A percentile compares a stretch with the other conserved stretches of the same genome.
phyloP scores from a whole-genome alignment of 2,329 filamentous ascomycete species.

The Colletotrichum agaves region DNA sequence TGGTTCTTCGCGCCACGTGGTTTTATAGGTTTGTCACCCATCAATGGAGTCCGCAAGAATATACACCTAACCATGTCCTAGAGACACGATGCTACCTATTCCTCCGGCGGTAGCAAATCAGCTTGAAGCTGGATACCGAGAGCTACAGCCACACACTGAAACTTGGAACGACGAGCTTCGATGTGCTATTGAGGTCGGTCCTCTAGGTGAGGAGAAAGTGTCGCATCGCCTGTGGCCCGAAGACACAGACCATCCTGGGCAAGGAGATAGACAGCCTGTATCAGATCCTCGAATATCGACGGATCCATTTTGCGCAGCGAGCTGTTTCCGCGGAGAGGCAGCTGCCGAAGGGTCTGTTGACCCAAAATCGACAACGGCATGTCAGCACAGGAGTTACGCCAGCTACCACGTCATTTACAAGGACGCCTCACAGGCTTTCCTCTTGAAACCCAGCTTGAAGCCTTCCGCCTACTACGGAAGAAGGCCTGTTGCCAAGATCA shows the following conservation, averaged over 20 bases:
- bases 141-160: slow-evolving; percentile 87
- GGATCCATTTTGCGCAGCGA: slow-evolving; percentile 68
- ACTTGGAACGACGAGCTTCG: slow-evolving; percentile 93
- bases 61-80: slow-evolving; percentile 39
- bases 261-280: slow-evolving; percentile 46
- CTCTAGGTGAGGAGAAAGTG: slow-evolving; percentile 91
- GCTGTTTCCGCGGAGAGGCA: slow-evolving; percentile 69
- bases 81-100: slow-evolving; percentile 90
- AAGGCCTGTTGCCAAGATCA: slow-evolving; percentile 83
- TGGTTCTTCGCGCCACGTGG: slow-evolving; percentile 90
- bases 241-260: slow-evolving; percentile 48
- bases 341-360: slow-evolving; percentile 64
- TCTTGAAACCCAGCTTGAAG: slow-evolving; percentile 85
- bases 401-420: slow-evolving; percentile 90
- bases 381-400: slow-evolving; percentile 68
- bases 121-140: slow-evolving; percentile 88
- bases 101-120: slow-evolving; percentile 89
- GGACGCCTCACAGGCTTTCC: slow-evolving; percentile 78
- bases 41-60: background rate
- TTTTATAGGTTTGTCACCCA: slow-evolving; percentile 77
- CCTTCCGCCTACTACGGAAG: slow-evolving; percentile 88
- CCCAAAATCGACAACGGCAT: slow-evolving; percentile 48
- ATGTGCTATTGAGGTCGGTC: slow-evolving; percentile 90
- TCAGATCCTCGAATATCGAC: slow-evolving; percentile 53
- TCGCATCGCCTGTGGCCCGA: slow-evolving; percentile 84